These are phyloP conservation scores for Dalbergia oliveri DNA, from an alignment of 306 rosid species.

Conservation along the genomic window DNA sequence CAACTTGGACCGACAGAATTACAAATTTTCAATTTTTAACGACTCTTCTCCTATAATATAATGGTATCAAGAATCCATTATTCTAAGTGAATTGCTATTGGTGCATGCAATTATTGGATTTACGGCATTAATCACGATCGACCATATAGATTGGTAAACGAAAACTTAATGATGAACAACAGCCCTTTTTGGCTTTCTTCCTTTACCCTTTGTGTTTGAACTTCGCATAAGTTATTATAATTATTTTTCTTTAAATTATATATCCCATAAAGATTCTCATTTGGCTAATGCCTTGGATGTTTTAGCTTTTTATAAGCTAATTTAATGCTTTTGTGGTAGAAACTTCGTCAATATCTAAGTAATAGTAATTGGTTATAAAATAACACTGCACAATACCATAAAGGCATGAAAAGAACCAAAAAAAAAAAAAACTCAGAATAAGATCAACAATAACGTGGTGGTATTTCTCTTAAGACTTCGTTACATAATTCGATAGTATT, in stretches of 20 bases:
- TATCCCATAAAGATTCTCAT: too few species aligned
- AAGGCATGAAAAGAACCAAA: too few species aligned
- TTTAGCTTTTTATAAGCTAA: not conserved
- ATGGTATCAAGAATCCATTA: conserved; percentile 1
- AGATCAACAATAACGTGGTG: too few species aligned
- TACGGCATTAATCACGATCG: conserved; percentile 33
- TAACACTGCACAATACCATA: too few species aligned
- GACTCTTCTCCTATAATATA: conserved; percentile 4
- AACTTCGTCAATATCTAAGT: not conserved
- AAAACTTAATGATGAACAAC: conserved; percentile 19
- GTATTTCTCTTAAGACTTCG: too few species aligned
- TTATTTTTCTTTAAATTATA: too few species aligned
- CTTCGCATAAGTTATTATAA: too few species aligned
- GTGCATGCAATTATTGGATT: conserved; percentile 42
- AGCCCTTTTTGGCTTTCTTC: conserved; percentile 10
- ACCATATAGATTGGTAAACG: conserved; percentile 11
- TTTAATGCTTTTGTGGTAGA: not conserved
- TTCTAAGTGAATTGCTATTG: not conserved
- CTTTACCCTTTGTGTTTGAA: not conserved
- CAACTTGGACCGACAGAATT: conserved; percentile 39
- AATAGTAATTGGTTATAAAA: not conserved
- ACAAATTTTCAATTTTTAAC: not conserved
- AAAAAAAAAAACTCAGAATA: too few species aligned
- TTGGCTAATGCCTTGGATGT: too few species aligned
- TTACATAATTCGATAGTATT: too few species aligned